phyloP scores from a whole-genome alignment of 2,329 filamentous ascomycete species.

The Aspergillus arachidicola region DNA sequence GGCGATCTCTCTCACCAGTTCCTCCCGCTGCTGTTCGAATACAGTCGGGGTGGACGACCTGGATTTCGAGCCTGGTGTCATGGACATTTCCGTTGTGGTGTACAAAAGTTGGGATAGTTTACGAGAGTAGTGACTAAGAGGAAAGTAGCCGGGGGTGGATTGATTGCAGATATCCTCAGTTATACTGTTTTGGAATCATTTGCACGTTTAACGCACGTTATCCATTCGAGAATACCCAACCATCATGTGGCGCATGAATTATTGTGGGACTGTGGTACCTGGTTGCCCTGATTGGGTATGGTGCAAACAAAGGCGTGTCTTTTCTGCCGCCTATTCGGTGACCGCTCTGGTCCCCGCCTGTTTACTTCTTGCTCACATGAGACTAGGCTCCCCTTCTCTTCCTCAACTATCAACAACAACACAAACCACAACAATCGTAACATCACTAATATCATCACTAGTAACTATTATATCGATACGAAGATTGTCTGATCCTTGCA shows the following conservation, averaged over 20 bases:
- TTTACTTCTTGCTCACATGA: too few species aligned
- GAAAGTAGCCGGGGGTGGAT: not conserved
- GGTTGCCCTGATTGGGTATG: not conserved
- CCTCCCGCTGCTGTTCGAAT: constrained; percentile 48
- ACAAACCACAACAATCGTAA: too few species aligned
- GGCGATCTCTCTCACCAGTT: constrained; percentile 47
- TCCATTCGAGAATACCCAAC: not conserved
- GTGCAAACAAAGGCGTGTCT: not conserved
- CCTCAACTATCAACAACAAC: too few species aligned
- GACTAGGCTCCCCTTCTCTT: too few species aligned
- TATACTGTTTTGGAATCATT: not conserved
- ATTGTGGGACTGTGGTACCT: not conserved
- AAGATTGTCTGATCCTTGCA: too few species aligned
- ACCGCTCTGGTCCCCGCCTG: not conserved
- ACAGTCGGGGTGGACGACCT: constrained; percentile 34
- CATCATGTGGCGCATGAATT: not conserved
- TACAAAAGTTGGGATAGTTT: not conserved
- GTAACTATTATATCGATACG: too few species aligned
- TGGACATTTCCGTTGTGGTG: constrained; percentile 17
- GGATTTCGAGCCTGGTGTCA: constrained; percentile 16
- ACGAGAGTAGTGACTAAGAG: not conserved
- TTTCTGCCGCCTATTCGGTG: not conserved
- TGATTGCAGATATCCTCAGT: not conserved
- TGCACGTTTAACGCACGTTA: not conserved
- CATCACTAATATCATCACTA: too few species aligned